Base-by-base conservation (phyloP, 768 basidiomycete genomes). In the Artomyces pyxidatus region DNA sequence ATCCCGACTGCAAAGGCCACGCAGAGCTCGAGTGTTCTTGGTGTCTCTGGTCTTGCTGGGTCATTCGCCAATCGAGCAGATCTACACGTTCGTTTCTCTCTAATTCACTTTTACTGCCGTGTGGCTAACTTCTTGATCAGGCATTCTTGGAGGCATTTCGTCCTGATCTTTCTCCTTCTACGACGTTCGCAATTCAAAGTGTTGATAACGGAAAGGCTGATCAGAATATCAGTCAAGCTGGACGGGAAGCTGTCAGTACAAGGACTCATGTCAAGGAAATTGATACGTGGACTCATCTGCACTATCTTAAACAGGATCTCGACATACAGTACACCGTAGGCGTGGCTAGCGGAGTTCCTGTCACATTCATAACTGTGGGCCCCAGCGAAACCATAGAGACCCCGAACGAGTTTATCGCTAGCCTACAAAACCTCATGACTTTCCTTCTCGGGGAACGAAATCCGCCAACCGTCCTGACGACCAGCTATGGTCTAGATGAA, bases 271-370 rank as follows among this genome's bases (percentile, higher is more conserved):
- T 11, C 11, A 17, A 10, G 17, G n/a, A 16, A 2, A 12, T 12
- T 8, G 7, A 19, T 12, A 41, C n/a, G 17, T 4, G 22, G 17
- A 12, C 29, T 32, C 17, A 17, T 21, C 11, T 47, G 16, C 61
- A 59, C 2, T 4, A 21, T 28, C 40, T 7, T 17, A 14, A 3
- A 17, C 42, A 62, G 63, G 60, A 66, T 51, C 57, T 70, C 22
- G 68, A 70, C 49, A 66, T 61, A 9, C 64, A 70, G 39, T 68
- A 65, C 48, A 68, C 68, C 14, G 51, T 68, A 23, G 67, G 67
- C 7, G 42, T 69, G 27, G 61, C 64, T 1, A 54, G 59, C 9
- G 58, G 52, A 37, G 57, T 63, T 10, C 59, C 57, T 16, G 48
- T 51, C 6, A 56, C 35, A 12, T 61, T 63, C 49, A 53, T 63